Evolutionary conservation across 2,329 filamentous ascomycete genomes (phyloP).

Genomic region (Phaeosphaeriaceae sp.): DNA sequence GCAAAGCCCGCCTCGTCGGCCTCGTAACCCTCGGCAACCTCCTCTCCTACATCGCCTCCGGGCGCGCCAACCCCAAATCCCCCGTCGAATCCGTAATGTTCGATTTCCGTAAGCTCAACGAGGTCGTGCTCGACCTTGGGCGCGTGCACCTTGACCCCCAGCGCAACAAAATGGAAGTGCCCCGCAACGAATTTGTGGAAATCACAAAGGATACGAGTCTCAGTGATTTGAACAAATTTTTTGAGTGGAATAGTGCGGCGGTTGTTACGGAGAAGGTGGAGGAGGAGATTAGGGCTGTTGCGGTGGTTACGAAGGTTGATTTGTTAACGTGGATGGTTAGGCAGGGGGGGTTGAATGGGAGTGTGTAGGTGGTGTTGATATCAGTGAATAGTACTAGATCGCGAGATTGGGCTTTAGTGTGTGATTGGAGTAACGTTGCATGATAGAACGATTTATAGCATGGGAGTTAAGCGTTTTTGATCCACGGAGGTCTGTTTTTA

Average conservation of each 20-base stretch:
- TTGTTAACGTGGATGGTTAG: slow-evolving; percentile 85
- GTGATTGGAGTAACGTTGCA: too few species aligned
- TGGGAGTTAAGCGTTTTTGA: too few species aligned
- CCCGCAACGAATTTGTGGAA: slow-evolving; percentile 80
- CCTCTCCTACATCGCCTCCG: slow-evolving; percentile 85
- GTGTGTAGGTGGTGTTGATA: neutral
- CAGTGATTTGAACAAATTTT: slow-evolving; percentile 83
- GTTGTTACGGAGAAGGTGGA: slow-evolving; percentile 81
- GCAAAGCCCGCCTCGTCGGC: slow-evolving; percentile 78
- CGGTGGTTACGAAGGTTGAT: slow-evolving; percentile 96
- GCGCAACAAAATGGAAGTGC: slow-evolving; percentile 26
- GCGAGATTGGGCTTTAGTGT: neutral
- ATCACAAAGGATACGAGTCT: slow-evolving; percentile 91
- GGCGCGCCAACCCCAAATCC: slow-evolving; percentile 75
- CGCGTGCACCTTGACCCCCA: slow-evolving; percentile 45
- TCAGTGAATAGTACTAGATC: neutral
- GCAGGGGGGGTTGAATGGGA: slow-evolving; percentile 10
- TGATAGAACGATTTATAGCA: too few species aligned
- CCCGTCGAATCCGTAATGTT: slow-evolving; percentile 94
- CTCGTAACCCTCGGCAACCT: slow-evolving; percentile 95
- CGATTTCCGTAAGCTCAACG: slow-evolving; percentile 84
- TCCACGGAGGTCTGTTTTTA: too few species aligned
- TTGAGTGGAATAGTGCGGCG: slow-evolving; percentile 97
- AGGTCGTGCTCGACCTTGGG: slow-evolving; percentile 80
- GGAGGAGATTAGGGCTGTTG: slow-evolving; percentile 74